A percentile compares a stretch with the other conserved stretches of the same genome.
Evolutionary conservation across 768 basidiomycete species (phyloP).

Genomic region (Tephrocybe sp.): DNA sequence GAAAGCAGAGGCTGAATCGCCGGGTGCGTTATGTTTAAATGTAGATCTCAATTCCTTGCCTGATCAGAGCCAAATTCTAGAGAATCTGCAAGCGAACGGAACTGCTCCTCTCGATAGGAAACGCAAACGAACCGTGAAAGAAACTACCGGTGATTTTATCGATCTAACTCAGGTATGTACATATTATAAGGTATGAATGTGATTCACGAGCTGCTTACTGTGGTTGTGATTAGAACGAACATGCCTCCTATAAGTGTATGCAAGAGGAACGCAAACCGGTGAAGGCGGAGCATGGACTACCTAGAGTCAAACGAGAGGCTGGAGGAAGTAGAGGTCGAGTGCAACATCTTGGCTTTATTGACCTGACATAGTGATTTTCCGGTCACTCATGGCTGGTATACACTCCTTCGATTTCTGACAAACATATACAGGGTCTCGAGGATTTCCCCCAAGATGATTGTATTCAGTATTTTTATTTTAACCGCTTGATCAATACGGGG

Average conservation of each 20-base stretch:
- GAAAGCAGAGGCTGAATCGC: too few species aligned
- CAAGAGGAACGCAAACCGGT: background rate
- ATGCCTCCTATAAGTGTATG: background rate
- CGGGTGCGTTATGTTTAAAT: constrained; percentile 7
- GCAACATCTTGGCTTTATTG: background rate
- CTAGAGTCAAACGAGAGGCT: background rate
- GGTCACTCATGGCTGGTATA: too few species aligned
- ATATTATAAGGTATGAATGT: background rate
- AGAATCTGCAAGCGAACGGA: constrained; percentile 15
- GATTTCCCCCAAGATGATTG: too few species aligned
- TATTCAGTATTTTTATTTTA: too few species aligned
- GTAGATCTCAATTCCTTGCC: background rate
- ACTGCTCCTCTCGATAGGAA: constrained; percentile 8
- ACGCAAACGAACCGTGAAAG: background rate
- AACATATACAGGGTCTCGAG: too few species aligned
- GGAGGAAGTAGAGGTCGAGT: background rate
- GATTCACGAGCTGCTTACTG: background rate
- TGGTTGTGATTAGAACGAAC: background rate
- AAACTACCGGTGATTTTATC: background rate
- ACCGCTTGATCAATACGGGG: too few species aligned
- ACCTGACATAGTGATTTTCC: constrained; percentile 4
- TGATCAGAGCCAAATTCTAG: background rate
- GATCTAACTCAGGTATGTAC: constrained; percentile 1
- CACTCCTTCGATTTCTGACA: too few species aligned
- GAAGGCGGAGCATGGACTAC: background rate